Conservation (phyloP, 1,284 basidiomycete genomes). For the Irpex rosettiformis region DNA sequence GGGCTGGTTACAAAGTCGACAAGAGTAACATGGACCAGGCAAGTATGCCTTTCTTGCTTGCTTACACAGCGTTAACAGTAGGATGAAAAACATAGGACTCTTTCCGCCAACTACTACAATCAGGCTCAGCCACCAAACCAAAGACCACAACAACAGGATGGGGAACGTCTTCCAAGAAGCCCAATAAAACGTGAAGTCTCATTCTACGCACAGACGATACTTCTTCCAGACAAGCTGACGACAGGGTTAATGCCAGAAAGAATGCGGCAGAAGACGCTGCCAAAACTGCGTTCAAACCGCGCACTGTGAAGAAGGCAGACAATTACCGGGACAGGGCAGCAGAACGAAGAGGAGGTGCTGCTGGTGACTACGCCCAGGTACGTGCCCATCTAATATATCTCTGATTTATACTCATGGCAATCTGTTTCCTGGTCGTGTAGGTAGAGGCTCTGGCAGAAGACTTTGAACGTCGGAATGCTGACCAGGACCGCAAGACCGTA, state of each 20-base stretch:
- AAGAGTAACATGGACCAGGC: slow-evolving; percentile 8
- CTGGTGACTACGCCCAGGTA: slow-evolving; percentile 70
- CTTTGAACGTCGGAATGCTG: slow-evolving; percentile 52
- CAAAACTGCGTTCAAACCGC: slow-evolving; percentile 64
- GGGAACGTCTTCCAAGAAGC: slow-evolving; percentile 7
- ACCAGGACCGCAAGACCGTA: slow-evolving; percentile 57
- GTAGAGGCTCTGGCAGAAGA: slow-evolving; percentile 36
- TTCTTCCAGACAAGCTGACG: not conserved
- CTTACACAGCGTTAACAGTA: not conserved
- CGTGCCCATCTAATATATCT: slow-evolving; percentile 15
- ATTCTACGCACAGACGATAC: not conserved
- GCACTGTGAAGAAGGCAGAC: slow-evolving; percentile 67
- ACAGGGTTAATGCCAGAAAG: slow-evolving; percentile 20
- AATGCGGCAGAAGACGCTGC: slow-evolving; percentile 17
- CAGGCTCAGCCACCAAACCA: not conserved
- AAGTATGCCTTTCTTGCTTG: not conserved
- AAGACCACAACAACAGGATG: not conserved
- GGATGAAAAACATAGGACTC: slow-evolving; percentile 8
- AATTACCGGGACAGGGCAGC: slow-evolving; percentile 69
- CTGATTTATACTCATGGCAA: not conserved
- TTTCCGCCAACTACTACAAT: slow-evolving; percentile 13
- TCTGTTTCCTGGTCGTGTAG: slow-evolving; percentile 29
- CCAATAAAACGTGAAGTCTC: slow-evolving; percentile 14
- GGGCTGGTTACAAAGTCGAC: not conserved
- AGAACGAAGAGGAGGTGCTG: slow-evolving; percentile 59